Evolutionary conservation across 345 rosid species (phyloP).

Genomic region (Eucalyptus rudis): DNA sequence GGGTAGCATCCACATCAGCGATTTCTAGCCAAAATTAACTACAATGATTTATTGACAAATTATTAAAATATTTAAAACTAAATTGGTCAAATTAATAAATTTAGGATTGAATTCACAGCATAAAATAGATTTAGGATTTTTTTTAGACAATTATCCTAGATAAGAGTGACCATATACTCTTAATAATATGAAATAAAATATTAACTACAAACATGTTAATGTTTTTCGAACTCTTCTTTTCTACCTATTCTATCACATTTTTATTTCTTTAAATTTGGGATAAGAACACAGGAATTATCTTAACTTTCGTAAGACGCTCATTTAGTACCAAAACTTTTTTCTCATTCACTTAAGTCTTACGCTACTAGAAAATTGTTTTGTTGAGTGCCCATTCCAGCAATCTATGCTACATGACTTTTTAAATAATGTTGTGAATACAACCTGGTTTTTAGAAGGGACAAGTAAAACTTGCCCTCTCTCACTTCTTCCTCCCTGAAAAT

Average conservation of each 20-base stretch:
- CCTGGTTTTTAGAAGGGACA: background rate
- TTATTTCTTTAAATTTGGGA: background rate
- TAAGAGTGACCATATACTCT: background rate
- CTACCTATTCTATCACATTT: background rate
- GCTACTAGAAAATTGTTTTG: rapidly evolving
- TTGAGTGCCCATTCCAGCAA: rapidly evolving
- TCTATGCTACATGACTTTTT: background rate
- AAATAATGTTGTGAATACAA: background rate
- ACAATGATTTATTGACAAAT: background rate
- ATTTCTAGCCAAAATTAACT: background rate
- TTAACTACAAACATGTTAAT: background rate
- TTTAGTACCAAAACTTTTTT: background rate
- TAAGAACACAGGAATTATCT: background rate
- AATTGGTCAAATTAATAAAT: background rate
- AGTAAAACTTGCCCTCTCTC: background rate
- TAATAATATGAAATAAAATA: background rate
- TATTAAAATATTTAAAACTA: background rate
- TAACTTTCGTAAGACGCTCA: background rate
- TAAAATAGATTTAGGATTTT: background rate
- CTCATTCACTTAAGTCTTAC: rapidly evolving
- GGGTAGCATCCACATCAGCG: rapidly evolving
- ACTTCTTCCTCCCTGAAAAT: background rate
- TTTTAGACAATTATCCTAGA: background rate
- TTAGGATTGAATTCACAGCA: rapidly evolving
- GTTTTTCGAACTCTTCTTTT: background rate